Evolutionary conservation across 2,329 filamentous ascomycete species (phyloP).

Genomic region (Ascochyta pisi): DNA sequence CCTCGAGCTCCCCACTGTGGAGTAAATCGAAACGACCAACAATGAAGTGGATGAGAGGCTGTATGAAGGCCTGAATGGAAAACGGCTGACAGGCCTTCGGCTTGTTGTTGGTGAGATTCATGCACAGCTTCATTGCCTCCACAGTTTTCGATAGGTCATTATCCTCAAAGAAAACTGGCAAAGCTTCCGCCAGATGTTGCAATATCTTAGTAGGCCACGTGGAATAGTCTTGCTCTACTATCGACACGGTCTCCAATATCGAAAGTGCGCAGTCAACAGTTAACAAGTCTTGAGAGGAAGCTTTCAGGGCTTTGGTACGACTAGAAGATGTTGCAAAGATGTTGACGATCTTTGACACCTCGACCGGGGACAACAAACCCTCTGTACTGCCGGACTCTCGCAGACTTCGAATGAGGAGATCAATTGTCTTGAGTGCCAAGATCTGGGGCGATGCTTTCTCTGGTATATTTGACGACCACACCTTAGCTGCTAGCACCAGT

Average conservation of each 20-base stretch:
- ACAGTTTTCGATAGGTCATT: conserved; percentile 32
- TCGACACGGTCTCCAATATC: conserved; percentile 60
- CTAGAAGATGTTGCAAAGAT: conserved; percentile 44
- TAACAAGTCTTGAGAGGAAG: conserved; percentile 26
- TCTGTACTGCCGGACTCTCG: conserved; percentile 57
- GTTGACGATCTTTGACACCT: conserved; percentile 51
- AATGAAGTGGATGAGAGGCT: conserved; percentile 43
- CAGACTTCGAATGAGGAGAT: conserved; percentile 62
- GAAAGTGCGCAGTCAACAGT: conserved; percentile 55
- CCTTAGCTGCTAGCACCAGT: conserved; percentile 58
- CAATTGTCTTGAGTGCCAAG: conserved; percentile 69
- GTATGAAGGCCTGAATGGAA: conserved; percentile 61
- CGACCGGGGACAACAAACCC: conserved; percentile 53
- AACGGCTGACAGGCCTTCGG: conserved; percentile 72
- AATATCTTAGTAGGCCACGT: conserved; percentile 56
- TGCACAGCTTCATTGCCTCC: conserved; percentile 71
- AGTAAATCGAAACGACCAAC: conserved; percentile 33
- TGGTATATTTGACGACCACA: conserved; percentile 67
- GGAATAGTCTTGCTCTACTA: conserved; percentile 50
- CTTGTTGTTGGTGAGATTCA: conserved; percentile 88
- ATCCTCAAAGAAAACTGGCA: conserved; percentile 39
- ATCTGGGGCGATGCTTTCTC: conserved; percentile 66
- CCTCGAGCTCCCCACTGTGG: conserved; percentile 42
- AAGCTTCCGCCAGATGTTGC: conserved; percentile 58
- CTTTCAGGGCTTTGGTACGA: conserved; percentile 24